Evolutionary conservation across 805 yeast species (phyloP), one percentile per base, ranked within the genome.

Genomic region (Dipodascopsis uninucleata): DNA sequence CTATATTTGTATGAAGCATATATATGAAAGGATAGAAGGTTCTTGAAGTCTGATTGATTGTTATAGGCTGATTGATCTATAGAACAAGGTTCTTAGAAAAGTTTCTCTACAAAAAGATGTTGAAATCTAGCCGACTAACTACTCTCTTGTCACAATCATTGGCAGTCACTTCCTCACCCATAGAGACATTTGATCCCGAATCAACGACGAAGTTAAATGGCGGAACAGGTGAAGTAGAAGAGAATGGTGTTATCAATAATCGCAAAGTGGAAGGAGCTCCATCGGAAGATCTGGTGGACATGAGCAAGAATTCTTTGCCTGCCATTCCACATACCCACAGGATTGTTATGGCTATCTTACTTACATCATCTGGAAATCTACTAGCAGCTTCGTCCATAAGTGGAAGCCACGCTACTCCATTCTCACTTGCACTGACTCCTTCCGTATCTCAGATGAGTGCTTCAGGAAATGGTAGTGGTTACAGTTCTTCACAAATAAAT

Each of bases 81-180:
- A 14, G 12, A 26, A 14, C 29, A 26, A 26, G 29, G 12, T 26
- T 26, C 14, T 26, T 26, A 14, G 12, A 12, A 26, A 12, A 12
- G 12, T 12, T 26, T 26, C 29, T 10, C 43, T 9, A 17, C 21
- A 42, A 20, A 29, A 24, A 2, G 17, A 45, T 53, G 58, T 53
- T 53, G 26, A 46, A 44, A 38, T 51, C 57, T 9, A 32, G 58
- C 40, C 57, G 58, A 8, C 35, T 53, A 18, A 49, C 47, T 6
- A 32, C 54, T 8, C 40, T 53, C 25, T 43, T 53, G 12, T 47
- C 57, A 26, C 57, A 53, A 32, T 39, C 46, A 4, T 36, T 53
- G 10, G 20, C 40, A 2, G 38, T 46, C 3, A 17, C 38, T 3
- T 6, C 45, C 14, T 35, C 52, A 20, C 52, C 52, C 4, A 29